Evolutionary conservation across 305 asterid species (phyloP).

Genomic region (Fraxinus latifolia): DNA sequence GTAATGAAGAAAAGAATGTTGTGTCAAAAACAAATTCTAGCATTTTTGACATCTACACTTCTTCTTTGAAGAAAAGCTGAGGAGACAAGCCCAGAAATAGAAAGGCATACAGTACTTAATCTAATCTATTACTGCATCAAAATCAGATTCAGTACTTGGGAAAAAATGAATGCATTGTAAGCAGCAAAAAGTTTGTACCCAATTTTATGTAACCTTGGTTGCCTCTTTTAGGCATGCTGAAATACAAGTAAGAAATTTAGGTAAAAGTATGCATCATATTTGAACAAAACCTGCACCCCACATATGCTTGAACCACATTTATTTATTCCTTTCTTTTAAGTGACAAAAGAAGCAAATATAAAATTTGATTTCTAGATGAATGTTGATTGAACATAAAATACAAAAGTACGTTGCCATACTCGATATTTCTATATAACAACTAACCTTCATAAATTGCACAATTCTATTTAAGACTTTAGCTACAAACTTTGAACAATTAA

Average conservation of each 20-base stretch:
- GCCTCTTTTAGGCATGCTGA: background rate
- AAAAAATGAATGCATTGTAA: constrained; percentile 5
- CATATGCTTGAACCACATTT: background rate
- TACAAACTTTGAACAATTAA: background rate
- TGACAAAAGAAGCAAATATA: background rate
- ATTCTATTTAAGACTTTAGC: background rate
- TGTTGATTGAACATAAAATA: background rate
- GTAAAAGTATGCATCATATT: background rate
- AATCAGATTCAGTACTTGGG: constrained; percentile 16
- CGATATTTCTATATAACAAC: background rate
- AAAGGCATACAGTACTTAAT: constrained; percentile 9
- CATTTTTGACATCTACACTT: background rate
- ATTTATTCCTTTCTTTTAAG: background rate
- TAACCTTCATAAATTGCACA: constrained; percentile 6
- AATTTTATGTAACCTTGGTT: background rate
- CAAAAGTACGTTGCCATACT: background rate
- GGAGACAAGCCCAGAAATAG: constrained; percentile 12
- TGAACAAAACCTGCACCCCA: background rate
- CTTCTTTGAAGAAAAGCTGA: constrained; percentile 18
- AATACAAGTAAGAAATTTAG: background rate
- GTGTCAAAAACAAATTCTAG: background rate
- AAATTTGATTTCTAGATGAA: background rate
- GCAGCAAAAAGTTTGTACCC: background rate
- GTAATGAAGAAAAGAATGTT: constrained; percentile 18
- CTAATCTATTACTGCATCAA: background rate